Evolutionary conservation across 306 rosid genomes (phyloP).

Genomic region (Phaseolus lunatus): DNA sequence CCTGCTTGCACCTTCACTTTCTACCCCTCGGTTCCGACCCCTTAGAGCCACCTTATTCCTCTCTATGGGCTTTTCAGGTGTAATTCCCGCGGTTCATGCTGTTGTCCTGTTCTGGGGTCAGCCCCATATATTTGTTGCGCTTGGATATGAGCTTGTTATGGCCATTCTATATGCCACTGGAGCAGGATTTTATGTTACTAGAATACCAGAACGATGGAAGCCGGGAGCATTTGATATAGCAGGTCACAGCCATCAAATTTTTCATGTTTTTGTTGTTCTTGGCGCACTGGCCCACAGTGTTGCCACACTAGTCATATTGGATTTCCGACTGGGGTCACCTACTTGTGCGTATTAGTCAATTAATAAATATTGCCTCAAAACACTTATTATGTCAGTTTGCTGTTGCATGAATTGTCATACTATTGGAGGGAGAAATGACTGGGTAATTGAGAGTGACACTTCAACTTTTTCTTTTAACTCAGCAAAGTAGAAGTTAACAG

Average conservation of each 20-base stretch:
- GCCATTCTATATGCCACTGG: conserved; percentile 70
- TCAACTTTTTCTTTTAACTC: not conserved
- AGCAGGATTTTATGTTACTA: conserved; percentile 66
- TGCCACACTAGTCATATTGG: conserved; percentile 68
- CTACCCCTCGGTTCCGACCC: conserved; percentile 63
- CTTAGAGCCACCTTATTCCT: conserved; percentile 73
- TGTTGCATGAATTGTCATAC: conserved; percentile 21
- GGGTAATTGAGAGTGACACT: not conserved
- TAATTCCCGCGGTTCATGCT: conserved; percentile 74
- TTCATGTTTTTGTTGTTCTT: conserved; percentile 81
- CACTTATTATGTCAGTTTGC: not conserved
- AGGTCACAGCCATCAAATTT: conserved; percentile 91
- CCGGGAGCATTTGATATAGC: conserved; percentile 84
- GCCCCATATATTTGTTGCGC: conserved; percentile 52
- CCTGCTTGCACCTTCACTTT: conserved; percentile 65
- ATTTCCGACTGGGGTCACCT: conserved; percentile 65
- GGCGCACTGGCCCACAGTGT: conserved; percentile 76
- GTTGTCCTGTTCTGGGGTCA: conserved; percentile 62
- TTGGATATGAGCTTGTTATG: conserved; percentile 76
- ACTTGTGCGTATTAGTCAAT: conserved; percentile 51
- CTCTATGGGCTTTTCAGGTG: conserved; percentile 80
- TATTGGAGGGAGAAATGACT: not conserved
- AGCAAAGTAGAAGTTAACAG: not conserved
- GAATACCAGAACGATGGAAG: conserved; percentile 85
- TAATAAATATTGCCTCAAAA: not conserved